Conservation (phyloP, 2,329 filamentous ascomycete genomes). For the Talaromyces sp. region DNA sequence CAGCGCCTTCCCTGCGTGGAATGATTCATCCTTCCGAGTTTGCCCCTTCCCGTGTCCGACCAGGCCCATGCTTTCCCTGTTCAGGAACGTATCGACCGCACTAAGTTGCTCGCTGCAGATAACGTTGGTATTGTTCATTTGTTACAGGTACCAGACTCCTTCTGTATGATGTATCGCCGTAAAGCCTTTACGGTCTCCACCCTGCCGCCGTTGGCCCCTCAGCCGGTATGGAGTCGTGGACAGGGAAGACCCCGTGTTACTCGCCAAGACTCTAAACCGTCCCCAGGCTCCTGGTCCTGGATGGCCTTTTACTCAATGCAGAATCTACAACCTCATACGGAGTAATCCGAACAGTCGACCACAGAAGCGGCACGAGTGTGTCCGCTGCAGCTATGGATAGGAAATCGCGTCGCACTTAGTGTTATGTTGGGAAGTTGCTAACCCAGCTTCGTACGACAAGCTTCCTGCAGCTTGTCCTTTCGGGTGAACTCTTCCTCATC, state of each 20-base stretch:
- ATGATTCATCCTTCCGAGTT: not conserved
- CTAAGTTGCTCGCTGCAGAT: not conserved
- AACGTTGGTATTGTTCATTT: not conserved
- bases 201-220: not conserved
- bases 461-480: not conserved
- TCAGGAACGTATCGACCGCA: not conserved
- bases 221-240: not conserved
- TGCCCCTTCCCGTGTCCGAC: not conserved
- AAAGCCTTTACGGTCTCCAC: not conserved
- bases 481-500: not conserved
- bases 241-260: not conserved
- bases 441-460: not conserved
- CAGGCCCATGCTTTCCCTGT: not conserved
- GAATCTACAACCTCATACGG: not conserved
- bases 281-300: not conserved
- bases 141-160: no score
- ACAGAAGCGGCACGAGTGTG: not conserved
- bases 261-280: not conserved
- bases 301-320: not conserved
- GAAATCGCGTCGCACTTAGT: not conserved
- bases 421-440: not conserved
- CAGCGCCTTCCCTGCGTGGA: not conserved
- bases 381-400: not conserved
- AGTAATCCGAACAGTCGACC: not conserved
- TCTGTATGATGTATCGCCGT: not conserved